Base-by-base conservation (phyloP, 2,329 filamentous ascomycete species). In the Trichoderma sp. region DNA sequence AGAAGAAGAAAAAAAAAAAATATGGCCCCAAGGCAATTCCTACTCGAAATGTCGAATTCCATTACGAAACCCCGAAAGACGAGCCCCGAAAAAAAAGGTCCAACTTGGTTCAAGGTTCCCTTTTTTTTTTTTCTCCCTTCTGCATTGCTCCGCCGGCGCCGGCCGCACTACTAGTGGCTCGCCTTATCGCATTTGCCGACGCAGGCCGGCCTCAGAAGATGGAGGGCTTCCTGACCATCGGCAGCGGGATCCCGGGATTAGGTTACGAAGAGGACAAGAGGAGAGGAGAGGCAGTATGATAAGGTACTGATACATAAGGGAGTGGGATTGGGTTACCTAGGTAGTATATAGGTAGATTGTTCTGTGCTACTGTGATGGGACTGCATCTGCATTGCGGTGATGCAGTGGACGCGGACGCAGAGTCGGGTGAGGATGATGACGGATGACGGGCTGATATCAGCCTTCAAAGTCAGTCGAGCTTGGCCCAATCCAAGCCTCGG, bases 141-240 rank as follows among this genome's bases (percentile, higher is more conserved):
- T 52, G 28, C 50, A 63, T 45, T 15, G 26, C 43, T 59, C 59
- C 59, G 59, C 50, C 59, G 59, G 59, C 30, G 59, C 59, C 59
- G 59, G 59, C 9, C 9, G 26, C 17, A 26, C 52, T 41, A 26
- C 52, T 41, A 48, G 43, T 55, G 9, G 44, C 61, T 48, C 39
- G 62, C 34, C 60, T 44, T 44, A 51, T 52, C 45, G 63, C 59
- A 63, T 66, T 39, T 39, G 64, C 64, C 64, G 64, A 66, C 51
- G 34, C 48, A 66, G 58, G 64, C 64, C 64, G 64, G 59, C 54
- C 59, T 39, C 39, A 63, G 17, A 58, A n/a, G n/a, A n/a, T n/a
- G n/a, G 2, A 5, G 19, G 34, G 45, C 15, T 12, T 48, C 47
- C 63, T 56, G 63, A 65, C 24, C 14, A 45, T 66, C 64, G 64